These are phyloP conservation scores for Xerocomellus amylosporus DNA, from an alignment of 768 basidiomycete genomes.

Conservation along the genomic window DNA sequence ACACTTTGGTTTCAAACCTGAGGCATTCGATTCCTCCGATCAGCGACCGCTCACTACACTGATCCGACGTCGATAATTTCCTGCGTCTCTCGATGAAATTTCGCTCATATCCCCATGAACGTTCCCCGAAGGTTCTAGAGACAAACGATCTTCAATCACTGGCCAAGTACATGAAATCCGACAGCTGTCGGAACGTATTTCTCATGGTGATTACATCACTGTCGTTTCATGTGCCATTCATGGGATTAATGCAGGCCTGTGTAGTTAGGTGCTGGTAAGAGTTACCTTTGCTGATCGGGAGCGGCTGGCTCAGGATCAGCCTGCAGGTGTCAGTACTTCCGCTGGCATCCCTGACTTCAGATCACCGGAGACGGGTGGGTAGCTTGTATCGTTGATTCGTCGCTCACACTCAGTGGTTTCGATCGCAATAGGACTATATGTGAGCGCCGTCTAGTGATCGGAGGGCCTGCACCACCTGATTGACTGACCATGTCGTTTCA, in stretches of 20 bases:
- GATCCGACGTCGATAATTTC: neutral
- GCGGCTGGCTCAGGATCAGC: neutral
- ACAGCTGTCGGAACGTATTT: slow-evolving; percentile 63
- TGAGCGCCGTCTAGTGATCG: slow-evolving; percentile 11
- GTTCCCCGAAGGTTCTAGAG: slow-evolving; percentile 26
- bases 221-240: neutral
- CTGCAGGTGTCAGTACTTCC: slow-evolving; percentile 66
- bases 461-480: neutral
- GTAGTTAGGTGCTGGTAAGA: slow-evolving; percentile 68
- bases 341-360: slow-evolving; percentile 91
- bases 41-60: neutral
- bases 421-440: slow-evolving; percentile 25
- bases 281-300: neutral
- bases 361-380: slow-evolving; percentile 75
- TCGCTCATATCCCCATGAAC: slow-evolving; percentile 2
- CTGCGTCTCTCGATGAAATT: slow-evolving; percentile 12
- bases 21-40: neutral
- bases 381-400: neutral
- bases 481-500: slow-evolving; percentile 28
- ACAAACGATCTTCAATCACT: slow-evolving; percentile 43
- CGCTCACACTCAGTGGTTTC: neutral
- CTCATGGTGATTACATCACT: slow-evolving; percentile 55
- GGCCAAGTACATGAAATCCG: slow-evolving; percentile 67
- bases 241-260: neutral
- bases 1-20: neutral